Percentiles rank a stretch among this genome's conserved stretches.
phyloP scores from a whole-genome alignment of 2,329 filamentous ascomycete genomes.

The Epichloe festucae region DNA sequence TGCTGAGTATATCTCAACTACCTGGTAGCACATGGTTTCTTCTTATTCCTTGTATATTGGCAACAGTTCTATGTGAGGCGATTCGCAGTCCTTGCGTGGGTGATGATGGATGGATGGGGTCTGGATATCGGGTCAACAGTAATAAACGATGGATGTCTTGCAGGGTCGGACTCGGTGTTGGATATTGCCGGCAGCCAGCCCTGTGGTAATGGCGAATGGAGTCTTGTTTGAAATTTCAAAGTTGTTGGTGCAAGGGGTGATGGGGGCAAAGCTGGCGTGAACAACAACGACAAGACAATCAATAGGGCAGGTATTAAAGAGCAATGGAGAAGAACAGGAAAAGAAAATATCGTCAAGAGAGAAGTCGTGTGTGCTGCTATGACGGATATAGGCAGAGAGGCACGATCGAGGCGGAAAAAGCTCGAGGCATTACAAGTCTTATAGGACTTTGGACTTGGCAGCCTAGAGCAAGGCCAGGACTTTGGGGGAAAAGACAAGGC shows the following conservation, averaged over 20 bases:
- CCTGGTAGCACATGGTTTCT: slow-evolving; percentile 66
- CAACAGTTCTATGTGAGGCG: not conserved
- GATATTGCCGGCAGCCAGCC: not conserved
- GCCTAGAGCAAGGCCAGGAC: not conserved
- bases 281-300: slow-evolving; percentile 4
- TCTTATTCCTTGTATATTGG: slow-evolving; percentile 2
- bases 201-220: not conserved
- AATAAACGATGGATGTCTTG: not conserved
- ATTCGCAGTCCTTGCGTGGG: not conserved
- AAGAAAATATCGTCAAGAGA: slow-evolving; percentile 8
- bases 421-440: slow-evolving; percentile 41
- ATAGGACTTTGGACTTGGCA: slow-evolving; percentile 22
- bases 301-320: not conserved
- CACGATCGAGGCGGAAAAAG: slow-evolving; percentile 14
- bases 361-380: slow-evolving; percentile 6
- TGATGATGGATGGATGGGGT: not conserved
- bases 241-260: no score
- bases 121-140: not conserved
- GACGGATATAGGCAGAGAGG: slow-evolving; percentile 14
- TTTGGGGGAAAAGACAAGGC: not conserved
- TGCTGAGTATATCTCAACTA: slow-evolving; percentile 74
- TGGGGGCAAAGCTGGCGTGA: not conserved
- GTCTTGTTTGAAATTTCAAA: not conserved
- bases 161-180: not conserved
- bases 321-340: slow-evolving; percentile 4